Evolutionary conservation across 1,284 basidiomycete species (phyloP).

Genomic region (Fomitopsis schrenkii): DNA sequence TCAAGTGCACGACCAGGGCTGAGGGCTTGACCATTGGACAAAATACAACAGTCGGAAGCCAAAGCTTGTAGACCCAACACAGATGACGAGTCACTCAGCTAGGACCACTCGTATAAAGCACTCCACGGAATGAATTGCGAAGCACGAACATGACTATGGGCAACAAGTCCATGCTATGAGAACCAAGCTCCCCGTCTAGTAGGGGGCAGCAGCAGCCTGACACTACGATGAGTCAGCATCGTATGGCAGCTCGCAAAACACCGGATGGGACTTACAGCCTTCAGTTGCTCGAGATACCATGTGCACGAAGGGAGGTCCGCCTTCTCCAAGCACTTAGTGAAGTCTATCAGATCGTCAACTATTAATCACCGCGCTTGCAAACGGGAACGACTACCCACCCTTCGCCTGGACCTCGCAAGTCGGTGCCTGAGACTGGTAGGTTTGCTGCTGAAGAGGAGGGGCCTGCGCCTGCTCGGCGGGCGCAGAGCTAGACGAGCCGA

Average conservation of each 20-base stretch:
- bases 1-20: no score
- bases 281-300: slow-evolving; percentile 83
- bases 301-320: slow-evolving; percentile 71
- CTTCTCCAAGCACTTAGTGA: slow-evolving; percentile 75
- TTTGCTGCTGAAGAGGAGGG: slow-evolving; percentile 38
- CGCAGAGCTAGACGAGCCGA: slow-evolving; percentile 49
- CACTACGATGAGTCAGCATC: slow-evolving; percentile 41
- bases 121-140: no score
- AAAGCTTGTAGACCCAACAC: no score
- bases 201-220: slow-evolving; percentile 71
- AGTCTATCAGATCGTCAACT: slow-evolving; percentile 41
- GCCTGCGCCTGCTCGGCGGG: slow-evolving; percentile 39
- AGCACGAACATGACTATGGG: no score
- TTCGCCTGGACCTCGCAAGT: slow-evolving; percentile 73
- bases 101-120: no score
- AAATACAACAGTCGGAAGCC: no score
- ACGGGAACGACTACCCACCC: slow-evolving; percentile 38
- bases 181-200: slow-evolving; percentile 31
- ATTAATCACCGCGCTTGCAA: background rate
- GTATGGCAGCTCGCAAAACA: background rate
- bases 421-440: slow-evolving; percentile 32
- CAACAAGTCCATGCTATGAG: background rate
- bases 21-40: no score
- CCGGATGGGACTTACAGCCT: slow-evolving; percentile 54
- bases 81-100: no score